phyloP scores from a whole-genome alignment of 2,329 filamentous ascomycete species.

The Cylindrodendrum hubeiense region DNA sequence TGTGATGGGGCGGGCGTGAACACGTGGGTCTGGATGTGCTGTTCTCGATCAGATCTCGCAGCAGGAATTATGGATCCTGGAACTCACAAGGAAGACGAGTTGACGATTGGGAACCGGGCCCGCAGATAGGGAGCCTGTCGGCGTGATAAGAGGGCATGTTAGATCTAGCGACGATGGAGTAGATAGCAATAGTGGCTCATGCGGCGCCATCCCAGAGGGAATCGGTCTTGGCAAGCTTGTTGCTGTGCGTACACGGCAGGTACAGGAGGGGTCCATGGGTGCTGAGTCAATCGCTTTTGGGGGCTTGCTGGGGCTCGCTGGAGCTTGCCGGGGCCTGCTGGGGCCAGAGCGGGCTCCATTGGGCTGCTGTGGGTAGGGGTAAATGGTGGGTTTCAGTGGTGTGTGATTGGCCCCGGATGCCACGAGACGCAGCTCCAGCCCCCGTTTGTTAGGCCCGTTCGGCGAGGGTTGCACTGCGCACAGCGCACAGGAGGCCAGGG shows the following conservation, averaged over 20 bases:
- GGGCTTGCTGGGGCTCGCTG: background rate
- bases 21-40: constrained; percentile 21
- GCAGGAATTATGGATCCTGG: constrained; percentile 1
- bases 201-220: background rate
- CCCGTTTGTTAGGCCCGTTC: constrained; percentile 3
- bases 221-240: background rate
- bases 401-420: constrained; percentile 17
- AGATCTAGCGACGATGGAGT: background rate
- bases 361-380: constrained; percentile 8
- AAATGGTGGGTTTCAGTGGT: background rate
- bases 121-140: background rate
- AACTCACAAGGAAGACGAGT: background rate
- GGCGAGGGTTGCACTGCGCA: constrained; percentile 5
- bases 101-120: background rate
- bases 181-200: background rate
- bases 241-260: background rate
- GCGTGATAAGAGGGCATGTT: background rate
- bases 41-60: constrained; percentile 25
- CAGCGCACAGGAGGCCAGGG: background rate
- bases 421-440: constrained; percentile 13
- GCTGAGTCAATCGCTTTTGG: background rate
- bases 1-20: constrained; percentile 11
- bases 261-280: background rate
- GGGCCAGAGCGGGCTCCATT: background rate
- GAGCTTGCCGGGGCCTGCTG: background rate